A percentile compares a stretch with the other conserved stretches of the same genome.
These are phyloP conservation scores for Coix lacrymajobi DNA, from an alignment of 176 grass and related monocot species.

Conservation along the genomic window DNA sequence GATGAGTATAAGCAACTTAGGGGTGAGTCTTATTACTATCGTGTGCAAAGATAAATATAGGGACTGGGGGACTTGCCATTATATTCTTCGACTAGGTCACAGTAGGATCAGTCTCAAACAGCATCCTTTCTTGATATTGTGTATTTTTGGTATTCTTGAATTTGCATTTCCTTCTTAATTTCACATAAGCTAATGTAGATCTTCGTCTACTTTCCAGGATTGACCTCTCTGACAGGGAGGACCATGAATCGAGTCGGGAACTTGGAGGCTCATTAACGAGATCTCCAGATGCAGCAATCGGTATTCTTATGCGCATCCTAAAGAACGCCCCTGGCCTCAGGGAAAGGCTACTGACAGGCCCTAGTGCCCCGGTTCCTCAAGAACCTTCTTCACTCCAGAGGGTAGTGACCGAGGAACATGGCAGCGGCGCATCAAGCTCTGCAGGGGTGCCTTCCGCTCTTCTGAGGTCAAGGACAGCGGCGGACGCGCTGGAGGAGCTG, in stretches of 20 bases:
- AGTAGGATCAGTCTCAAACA: background rate
- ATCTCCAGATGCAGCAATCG: slow-evolving; percentile 58
- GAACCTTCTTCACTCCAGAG: slow-evolving; percentile 38
- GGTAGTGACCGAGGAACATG: slow-evolving; percentile 47
- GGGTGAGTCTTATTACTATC: background rate
- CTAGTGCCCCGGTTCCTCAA: slow-evolving; percentile 17
- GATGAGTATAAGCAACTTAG: background rate
- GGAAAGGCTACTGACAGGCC: slow-evolving; percentile 12
- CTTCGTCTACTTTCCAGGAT: slow-evolving; percentile 31
- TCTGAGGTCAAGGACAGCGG: slow-evolving; percentile 44
- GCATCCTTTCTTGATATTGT: background rate
- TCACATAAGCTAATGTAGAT: background rate
- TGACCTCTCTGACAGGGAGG: slow-evolving; percentile 30
- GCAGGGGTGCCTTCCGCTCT: background rate
- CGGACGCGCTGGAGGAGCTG: slow-evolving; percentile 65
- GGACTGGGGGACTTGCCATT: background rate
- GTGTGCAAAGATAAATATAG: background rate
- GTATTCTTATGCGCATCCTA: slow-evolving; percentile 58
- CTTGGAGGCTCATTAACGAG: slow-evolving; percentile 14
- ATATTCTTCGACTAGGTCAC: background rate
- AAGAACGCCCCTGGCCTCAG: slow-evolving; percentile 54
- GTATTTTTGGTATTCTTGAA: background rate
- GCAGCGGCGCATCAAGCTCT: slow-evolving; percentile 19
- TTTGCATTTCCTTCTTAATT: background rate
- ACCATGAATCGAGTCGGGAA: slow-evolving; percentile 12